Conservation (phyloP, 495 filamentous ascomycete species). For the Talaromyces thailandensis region DNA sequence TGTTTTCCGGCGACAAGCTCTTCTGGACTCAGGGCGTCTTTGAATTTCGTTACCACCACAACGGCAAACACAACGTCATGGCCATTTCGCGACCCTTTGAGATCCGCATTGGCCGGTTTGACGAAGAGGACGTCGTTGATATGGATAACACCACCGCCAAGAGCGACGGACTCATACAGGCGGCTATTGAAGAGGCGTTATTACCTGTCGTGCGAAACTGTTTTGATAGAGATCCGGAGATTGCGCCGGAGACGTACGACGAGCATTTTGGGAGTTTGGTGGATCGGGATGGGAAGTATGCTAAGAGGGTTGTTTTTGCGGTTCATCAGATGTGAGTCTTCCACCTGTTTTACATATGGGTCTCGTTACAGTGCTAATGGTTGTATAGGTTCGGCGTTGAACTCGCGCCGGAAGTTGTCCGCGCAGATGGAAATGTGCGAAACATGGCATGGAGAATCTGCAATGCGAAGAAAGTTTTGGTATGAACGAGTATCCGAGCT, state of each 20-base stretch:
- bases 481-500: constrained; percentile 35
- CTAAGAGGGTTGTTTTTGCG: constrained; percentile 82
- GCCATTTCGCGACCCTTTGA: constrained; percentile 90
- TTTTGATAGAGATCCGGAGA: constrained; percentile 84
- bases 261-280: constrained; percentile 78
- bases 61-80: constrained; percentile 92
- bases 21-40: constrained; percentile 96
- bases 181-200: constrained; percentile 64
- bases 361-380: background rate
- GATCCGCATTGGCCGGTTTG: constrained; percentile 69
- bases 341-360: background rate
- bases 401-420: constrained; percentile 85
- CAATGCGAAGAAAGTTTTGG: constrained; percentile 89
- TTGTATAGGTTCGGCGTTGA: constrained; percentile 75
- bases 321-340: constrained; percentile 73
- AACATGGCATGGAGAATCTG: constrained; percentile 93
- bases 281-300: constrained; percentile 79
- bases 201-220: constrained; percentile 82
- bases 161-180: constrained; percentile 21
- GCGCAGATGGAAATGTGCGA: constrained; percentile 81
- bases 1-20: constrained; percentile 86
- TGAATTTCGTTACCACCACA: constrained; percentile 95
- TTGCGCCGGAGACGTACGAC: constrained; percentile 71
- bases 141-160: constrained; percentile 35
- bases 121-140: constrained; percentile 52